Percentiles rank a stretch among this genome's conserved stretches.
phyloP scores from a whole-genome alignment of 73 alveolate genomes.

The Tetrahymena elliotti region DNA sequence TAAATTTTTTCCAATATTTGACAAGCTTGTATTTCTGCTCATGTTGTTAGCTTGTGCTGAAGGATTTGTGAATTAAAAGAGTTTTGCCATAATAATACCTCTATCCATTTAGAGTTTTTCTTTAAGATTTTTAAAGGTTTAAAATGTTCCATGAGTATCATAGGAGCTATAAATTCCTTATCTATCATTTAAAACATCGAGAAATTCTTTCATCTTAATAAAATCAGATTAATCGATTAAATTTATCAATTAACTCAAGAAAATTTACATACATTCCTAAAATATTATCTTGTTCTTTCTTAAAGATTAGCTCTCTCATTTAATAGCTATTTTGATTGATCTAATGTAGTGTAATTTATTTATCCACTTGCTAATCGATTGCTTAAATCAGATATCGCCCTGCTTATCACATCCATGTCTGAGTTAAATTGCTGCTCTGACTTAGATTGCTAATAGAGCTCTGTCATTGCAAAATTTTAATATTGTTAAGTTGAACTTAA shows the following conservation, averaged over 20 bases:
- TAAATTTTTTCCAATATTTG: background rate
- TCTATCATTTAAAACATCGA: background rate
- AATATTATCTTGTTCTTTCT: background rate
- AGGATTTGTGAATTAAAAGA: background rate
- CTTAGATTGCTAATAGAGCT: background rate
- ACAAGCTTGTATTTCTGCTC: background rate
- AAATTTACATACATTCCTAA: background rate
- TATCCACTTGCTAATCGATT: background rate
- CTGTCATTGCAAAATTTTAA: background rate
- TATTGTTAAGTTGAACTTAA: background rate
- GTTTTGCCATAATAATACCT: background rate
- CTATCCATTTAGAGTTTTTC: background rate
- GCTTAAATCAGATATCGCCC: background rate
- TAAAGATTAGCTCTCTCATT: background rate
- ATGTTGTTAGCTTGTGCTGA: background rate
- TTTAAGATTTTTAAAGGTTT: background rate
- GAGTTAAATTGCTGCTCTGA: background rate
- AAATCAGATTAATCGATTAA: background rate
- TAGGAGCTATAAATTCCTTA: background rate
- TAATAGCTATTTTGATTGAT: background rate
- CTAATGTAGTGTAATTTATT: background rate
- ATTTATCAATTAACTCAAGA: background rate
- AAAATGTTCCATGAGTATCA: background rate
- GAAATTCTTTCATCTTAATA: background rate
- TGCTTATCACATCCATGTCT: background rate